phyloP scores from a whole-genome alignment of 1,139 yeast genomes.

The Geotrichum histeridarum region DNA sequence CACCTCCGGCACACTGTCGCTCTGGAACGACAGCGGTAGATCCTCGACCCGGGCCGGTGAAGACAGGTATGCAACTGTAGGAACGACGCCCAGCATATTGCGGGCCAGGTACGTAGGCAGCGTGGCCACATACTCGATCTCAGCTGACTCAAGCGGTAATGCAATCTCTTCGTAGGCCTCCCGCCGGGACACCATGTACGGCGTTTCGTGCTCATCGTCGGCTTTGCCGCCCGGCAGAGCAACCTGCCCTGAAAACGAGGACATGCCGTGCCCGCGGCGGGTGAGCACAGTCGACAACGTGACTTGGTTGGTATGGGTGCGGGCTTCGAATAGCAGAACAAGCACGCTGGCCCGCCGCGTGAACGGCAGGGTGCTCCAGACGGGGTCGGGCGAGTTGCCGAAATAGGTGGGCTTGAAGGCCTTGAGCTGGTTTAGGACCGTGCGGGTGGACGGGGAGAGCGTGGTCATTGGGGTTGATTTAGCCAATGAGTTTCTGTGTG shows the following conservation, averaged over 20 bases:
- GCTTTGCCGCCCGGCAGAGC: conserved; percentile 74
- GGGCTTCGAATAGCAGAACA: conserved; percentile 57
- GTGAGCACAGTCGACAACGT: conserved; percentile 75
- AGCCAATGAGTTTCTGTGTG: no score
- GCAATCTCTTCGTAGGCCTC: conserved; percentile 90
- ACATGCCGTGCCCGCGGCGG: conserved; percentile 61
- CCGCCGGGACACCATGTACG: conserved; percentile 68
- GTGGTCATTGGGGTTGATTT: neutral
- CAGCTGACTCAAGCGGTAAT: conserved; percentile 49
- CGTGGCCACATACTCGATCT: conserved; percentile 52
- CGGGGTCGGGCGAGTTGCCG: conserved; percentile 19
- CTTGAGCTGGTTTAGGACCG: conserved; percentile 9
- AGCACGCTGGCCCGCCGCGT: conserved; percentile 73
- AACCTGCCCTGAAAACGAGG: conserved; percentile 79
- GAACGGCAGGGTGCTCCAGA: conserved; percentile 57
- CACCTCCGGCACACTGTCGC: conserved; percentile 13
- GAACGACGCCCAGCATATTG: conserved; percentile 76
- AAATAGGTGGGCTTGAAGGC: conserved; percentile 4
- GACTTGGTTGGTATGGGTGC: conserved; percentile 43
- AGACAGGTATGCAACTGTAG: conserved; percentile 60
- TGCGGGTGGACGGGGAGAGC: conserved; percentile 10
- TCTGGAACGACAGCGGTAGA: conserved; percentile 5
- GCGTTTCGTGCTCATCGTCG: conserved; percentile 47
- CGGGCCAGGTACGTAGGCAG: conserved; percentile 74
- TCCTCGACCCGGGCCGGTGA: conserved; percentile 5